Evolutionary conservation across 2,329 filamentous ascomycete species (phyloP).

Genomic region (Aspergillus unguis): DNA sequence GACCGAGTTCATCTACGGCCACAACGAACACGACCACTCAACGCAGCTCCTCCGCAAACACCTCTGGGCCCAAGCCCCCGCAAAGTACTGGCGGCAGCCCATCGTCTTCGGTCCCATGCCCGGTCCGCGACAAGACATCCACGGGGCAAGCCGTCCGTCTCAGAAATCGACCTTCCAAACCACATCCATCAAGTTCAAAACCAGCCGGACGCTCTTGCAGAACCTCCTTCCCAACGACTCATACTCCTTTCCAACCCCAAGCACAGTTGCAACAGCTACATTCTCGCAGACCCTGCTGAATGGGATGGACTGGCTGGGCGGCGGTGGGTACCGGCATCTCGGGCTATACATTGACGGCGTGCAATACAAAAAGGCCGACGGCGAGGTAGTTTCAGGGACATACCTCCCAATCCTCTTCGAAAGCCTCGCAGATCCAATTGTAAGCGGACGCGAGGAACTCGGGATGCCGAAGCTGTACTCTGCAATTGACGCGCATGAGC

Average conservation of each 20-base stretch:
- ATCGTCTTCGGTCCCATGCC: constrained; percentile 48
- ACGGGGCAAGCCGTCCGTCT: constrained; percentile 23
- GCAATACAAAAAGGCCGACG: constrained; percentile 52
- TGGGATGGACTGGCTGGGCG: constrained; percentile 60
- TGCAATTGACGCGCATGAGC: constrained; percentile 46
- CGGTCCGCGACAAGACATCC: constrained; percentile 41
- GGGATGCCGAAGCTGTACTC: constrained; percentile 60
- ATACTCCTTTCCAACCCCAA: constrained; percentile 44
- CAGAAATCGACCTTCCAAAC: constrained; percentile 43
- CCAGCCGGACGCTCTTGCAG: constrained; percentile 49
- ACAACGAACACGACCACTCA: constrained; percentile 58
- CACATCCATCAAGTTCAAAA: constrained; percentile 50
- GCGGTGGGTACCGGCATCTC: constrained; percentile 56
- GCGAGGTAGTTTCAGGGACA: constrained; percentile 48
- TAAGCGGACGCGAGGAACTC: constrained; percentile 59
- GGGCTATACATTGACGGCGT: constrained; percentile 63
- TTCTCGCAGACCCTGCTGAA: constrained; percentile 43
- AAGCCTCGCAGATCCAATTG: constrained; percentile 56
- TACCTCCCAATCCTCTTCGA: constrained; percentile 60
- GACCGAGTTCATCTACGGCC: constrained; percentile 52
- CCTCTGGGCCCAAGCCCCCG: constrained; percentile 44
- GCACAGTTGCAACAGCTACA: constrained; percentile 46
- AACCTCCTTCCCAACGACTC: constrained; percentile 46
- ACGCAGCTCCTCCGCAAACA: constrained; percentile 48
- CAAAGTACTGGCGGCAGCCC: constrained; percentile 46